These are phyloP conservation scores for Flammula alnicola DNA, from an alignment of 1,284 basidiomycete genomes.

Conservation along the genomic window DNA sequence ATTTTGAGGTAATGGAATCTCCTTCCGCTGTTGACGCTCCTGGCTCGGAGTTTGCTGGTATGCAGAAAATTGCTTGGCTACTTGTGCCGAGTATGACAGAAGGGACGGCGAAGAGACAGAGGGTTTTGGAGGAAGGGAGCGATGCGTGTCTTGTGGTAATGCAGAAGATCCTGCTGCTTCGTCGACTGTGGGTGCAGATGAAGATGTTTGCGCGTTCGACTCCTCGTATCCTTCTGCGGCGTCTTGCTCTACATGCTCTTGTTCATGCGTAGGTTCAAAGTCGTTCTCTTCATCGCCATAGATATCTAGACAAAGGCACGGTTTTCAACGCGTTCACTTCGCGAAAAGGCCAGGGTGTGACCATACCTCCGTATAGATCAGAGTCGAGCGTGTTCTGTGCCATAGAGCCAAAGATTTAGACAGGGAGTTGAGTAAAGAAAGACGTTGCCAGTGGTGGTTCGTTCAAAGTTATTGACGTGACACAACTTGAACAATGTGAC, in stretches of 20 bases:
- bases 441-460: conserved; percentile 3
- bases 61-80: conserved; percentile 71
- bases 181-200: conserved; percentile 16
- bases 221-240: conserved; percentile 21
- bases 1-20: conserved; percentile 29
- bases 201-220: conserved; percentile 13
- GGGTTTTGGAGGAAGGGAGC: conserved; percentile 38
- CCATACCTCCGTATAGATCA: conserved; percentile 46
- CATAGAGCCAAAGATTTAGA: conserved; percentile 25
- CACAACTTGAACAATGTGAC: conserved; percentile 5
- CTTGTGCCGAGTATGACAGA: conserved; percentile 70
- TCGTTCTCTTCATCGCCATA: conserved; percentile 47
- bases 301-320: conserved; percentile 36
- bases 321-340: conserved; percentile 1
- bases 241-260: too few species aligned
- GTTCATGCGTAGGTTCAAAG: too few species aligned
- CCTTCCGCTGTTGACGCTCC: conserved; percentile 57
- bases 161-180: conserved; percentile 15
- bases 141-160: conserved; percentile 21
- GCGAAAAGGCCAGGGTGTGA: neutral
- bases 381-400: conserved; percentile 39
- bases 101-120: conserved; percentile 21
- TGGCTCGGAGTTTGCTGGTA: conserved; percentile 73
- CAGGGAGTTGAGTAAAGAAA: neutral
- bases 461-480: conserved; percentile 1